phyloP scores from a whole-genome alignment of 345 rosid species.

The Tarenaya hassleriana region DNA sequence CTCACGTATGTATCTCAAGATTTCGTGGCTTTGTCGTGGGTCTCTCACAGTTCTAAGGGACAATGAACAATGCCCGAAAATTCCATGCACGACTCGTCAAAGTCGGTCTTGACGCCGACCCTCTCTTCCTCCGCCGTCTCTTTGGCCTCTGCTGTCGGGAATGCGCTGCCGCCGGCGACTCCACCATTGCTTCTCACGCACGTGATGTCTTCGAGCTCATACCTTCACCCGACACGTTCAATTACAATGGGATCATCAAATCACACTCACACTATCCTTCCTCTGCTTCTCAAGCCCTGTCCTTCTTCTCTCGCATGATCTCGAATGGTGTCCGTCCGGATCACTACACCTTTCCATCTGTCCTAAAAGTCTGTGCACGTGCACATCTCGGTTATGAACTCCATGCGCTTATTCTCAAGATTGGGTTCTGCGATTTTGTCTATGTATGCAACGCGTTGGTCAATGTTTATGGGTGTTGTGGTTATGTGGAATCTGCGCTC shows the following conservation, averaged over 20 bases:
- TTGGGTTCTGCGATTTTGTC: constrained; percentile 29
- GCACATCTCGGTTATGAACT: constrained; percentile 32
- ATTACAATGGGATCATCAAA: constrained; percentile 43
- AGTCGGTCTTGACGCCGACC: constrained; percentile 22
- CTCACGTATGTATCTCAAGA: too few relatives aligned
- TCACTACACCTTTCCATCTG: constrained; percentile 52
- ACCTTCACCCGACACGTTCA: constrained; percentile 32
- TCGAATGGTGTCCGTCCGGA: constrained; percentile 30
- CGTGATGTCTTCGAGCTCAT: constrained; percentile 26
- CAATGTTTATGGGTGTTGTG: constrained; percentile 26
- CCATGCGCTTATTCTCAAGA: too few relatives aligned
- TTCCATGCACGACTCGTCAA: constrained; percentile 31
- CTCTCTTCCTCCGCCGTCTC: constrained; percentile 30
- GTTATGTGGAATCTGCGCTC: constrained; percentile 20
- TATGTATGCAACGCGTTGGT: constrained; percentile 40
- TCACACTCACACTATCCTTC: constrained; percentile 33
- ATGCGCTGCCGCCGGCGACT: constrained; percentile 25
- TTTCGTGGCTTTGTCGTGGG: too few relatives aligned
- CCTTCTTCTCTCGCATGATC: constrained; percentile 37
- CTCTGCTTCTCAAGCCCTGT: constrained; percentile 32
- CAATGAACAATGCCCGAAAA: constrained; percentile 35
- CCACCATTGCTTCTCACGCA: constrained; percentile 30
- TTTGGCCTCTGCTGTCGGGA: constrained; percentile 21
- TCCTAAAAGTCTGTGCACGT: constrained; percentile 44
- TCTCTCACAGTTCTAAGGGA: too few relatives aligned